Base-by-base conservation (phyloP, 345 rosid genomes). In the Punica granatum region DNA sequence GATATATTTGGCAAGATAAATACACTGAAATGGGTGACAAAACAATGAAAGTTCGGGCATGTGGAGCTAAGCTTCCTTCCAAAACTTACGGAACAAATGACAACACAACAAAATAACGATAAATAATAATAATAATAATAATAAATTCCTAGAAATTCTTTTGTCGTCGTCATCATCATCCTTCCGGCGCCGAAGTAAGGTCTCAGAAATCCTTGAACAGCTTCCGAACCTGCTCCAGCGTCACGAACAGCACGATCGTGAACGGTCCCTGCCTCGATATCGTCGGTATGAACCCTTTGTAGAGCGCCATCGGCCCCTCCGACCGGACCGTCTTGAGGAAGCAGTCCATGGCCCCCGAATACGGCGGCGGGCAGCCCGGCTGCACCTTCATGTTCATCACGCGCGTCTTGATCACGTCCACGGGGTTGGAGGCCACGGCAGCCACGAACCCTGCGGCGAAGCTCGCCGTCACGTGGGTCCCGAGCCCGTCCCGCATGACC, bases 381-480 rank as follows among this genome's bases (percentile, higher is more conserved):
- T 80, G 81, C 66, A 87, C 96, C 75, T 81, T 92, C 98, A 88
- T 88, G 72, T 82, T 91, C 96, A 91, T 91, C 49, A 91, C 96
- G 73, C 96, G 51, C 0, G 97, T 92, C 78, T 89, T 92, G 2
- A 92, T 87, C 81, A 92, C 96, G 70, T 89, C 98, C 65, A 92
- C 94, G 0, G 98, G 98, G 59, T 89, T 89, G 7, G 92, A 82
- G 34, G 77, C 89, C 53, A 85, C 86, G 26, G 92, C 78, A 11
- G 98, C 98, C 49, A 92, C 96, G 51, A 92, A 87, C 72, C 98
- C 98, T 0, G 98, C 96, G 9, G 88, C 83, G 34, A 86, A 86
- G 72, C 98, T 92, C 35, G 98, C 92, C 19, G 83, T 67, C 66
- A 86, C 89, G 75, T 92, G 93, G 26, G 96, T 92, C 64, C 82